A percentile compares a stretch with the other conserved stretches of the same genome.
phyloP scores from a whole-genome alignment of 179 eudicot genomes.

The Carnegiea gigantea region DNA sequence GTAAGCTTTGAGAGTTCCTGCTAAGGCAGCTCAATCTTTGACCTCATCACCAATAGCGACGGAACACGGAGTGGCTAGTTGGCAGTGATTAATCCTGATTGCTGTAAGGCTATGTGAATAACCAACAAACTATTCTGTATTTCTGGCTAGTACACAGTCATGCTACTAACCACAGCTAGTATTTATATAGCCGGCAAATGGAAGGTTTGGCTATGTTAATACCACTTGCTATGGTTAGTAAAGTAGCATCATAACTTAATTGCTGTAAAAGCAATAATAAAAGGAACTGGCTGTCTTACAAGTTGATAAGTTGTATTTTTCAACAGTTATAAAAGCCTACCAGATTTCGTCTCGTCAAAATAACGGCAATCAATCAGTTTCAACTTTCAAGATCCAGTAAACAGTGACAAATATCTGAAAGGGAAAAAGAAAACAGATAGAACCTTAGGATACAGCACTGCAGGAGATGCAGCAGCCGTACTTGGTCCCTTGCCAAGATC shows the following conservation, averaged over 20 bases:
- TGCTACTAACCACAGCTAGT: too few relatives aligned
- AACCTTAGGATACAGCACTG: conserved; percentile 36
- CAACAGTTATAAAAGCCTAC: conserved; percentile 2
- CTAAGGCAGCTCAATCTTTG: too few relatives aligned
- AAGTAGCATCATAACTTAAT: not conserved
- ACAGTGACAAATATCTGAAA: not conserved
- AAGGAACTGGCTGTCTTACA: not conserved
- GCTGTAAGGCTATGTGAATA: too few relatives aligned
- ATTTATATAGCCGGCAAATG: not conserved
- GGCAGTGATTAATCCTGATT: not conserved
- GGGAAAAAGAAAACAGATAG: not conserved
- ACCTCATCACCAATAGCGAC: too few relatives aligned
- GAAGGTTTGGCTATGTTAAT: not conserved
- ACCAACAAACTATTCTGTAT: too few relatives aligned
- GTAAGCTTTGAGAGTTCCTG: too few relatives aligned
- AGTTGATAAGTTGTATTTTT: not conserved
- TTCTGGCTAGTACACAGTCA: too few relatives aligned
- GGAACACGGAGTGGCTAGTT: too few relatives aligned
- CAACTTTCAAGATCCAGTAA: not conserved
- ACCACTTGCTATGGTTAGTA: not conserved
- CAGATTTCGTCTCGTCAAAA: not conserved
- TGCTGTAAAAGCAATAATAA: not conserved
- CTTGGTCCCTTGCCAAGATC: conserved; percentile 55
- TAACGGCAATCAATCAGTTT: not conserved
- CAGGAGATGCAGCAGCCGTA: conserved; percentile 24